Percentiles rank a stretch among this genome's conserved stretches.
These are phyloP conservation scores for Penicillium sp. DNA, from an alignment of 2,329 filamentous ascomycete genomes.

Conservation along the genomic window DNA sequence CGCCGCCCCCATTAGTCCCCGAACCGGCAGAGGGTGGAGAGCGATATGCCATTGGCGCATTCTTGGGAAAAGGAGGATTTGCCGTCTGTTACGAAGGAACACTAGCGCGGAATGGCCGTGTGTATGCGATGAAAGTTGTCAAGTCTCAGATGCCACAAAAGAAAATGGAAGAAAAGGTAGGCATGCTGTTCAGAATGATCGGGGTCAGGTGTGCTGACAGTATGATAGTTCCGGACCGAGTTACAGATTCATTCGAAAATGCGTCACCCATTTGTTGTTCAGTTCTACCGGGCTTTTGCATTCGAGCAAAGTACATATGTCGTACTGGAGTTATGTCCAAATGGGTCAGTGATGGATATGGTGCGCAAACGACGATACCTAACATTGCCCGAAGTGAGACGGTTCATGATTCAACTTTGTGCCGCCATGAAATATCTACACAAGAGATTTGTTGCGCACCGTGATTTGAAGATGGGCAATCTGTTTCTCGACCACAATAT, in stretches of 20 bases:
- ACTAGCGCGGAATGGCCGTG: conserved; percentile 42
- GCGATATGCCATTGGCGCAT: conserved; percentile 47
- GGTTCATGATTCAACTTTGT: conserved; percentile 91
- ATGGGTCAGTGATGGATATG: conserved; percentile 97
- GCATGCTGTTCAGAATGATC: not conserved
- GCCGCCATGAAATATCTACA: conserved; percentile 99
- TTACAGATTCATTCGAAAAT: conserved; percentile 98
- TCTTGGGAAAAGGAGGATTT: conserved; percentile 53
- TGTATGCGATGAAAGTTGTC: conserved; percentile 54
- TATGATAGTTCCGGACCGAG: conserved; percentile 69
- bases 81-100: conserved; percentile 53
- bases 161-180: conserved; percentile 55
- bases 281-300: conserved; percentile 91
- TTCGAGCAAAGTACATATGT: conserved; percentile 89
- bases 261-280: conserved; percentile 91
- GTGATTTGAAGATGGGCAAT: conserved; percentile 97
- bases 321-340: conserved; percentile 89
- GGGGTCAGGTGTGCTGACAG: conserved; percentile 3
- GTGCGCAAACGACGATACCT: conserved; percentile 88
- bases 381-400: conserved; percentile 89
- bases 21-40: conserved; percentile 49
- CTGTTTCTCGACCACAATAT: conserved; percentile 91
- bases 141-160: conserved; percentile 51
- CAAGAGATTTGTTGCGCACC: conserved; percentile 90
- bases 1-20: conserved; percentile 45